Percentiles rank a stretch among this genome's conserved stretches.
phyloP scores from a whole-genome alignment of 768 basidiomycete species.

The Mycena alexandri region DNA sequence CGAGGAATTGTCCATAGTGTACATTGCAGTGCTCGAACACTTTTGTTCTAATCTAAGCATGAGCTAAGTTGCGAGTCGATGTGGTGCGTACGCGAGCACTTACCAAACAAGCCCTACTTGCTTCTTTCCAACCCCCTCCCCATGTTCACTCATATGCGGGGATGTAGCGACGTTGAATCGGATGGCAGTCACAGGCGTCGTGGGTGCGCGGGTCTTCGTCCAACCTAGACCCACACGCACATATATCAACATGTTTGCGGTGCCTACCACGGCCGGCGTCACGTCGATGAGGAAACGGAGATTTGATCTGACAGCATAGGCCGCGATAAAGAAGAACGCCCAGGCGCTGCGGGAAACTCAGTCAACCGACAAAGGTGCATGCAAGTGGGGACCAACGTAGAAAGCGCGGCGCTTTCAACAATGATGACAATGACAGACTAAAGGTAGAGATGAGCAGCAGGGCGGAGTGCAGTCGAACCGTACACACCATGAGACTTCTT shows the following conservation, averaged over 20 bases:
- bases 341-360: slow-evolving; percentile 8
- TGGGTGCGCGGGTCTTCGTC: slow-evolving; percentile 1
- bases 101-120: too few relatives aligned
- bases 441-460: neutral
- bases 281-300: slow-evolving; percentile 30
- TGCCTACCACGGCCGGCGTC: slow-evolving; percentile 16
- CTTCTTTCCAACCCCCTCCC: too few relatives aligned
- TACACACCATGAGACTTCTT: neutral
- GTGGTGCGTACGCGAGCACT: too few relatives aligned
- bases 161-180: neutral
- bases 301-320: slow-evolving; percentile 12
- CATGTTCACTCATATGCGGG: too few relatives aligned
- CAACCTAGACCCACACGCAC: slow-evolving; percentile 22
- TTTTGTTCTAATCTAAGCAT: too few relatives aligned
- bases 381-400: neutral
- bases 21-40: too few relatives aligned
- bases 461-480: neutral
- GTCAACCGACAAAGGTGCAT: too few relatives aligned
- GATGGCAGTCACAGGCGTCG: neutral
- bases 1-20: too few relatives aligned
- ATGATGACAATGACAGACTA: slow-evolving; percentile 12
- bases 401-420: slow-evolving; percentile 21
- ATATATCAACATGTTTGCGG: slow-evolving; percentile 22
- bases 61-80: too few relatives aligned
- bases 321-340: slow-evolving; percentile 20